Percentiles rank a stretch among this genome's conserved stretches.
Conservation (phyloP, 495 filamentous ascomycete species). For the Penicillium argentinense region DNA sequence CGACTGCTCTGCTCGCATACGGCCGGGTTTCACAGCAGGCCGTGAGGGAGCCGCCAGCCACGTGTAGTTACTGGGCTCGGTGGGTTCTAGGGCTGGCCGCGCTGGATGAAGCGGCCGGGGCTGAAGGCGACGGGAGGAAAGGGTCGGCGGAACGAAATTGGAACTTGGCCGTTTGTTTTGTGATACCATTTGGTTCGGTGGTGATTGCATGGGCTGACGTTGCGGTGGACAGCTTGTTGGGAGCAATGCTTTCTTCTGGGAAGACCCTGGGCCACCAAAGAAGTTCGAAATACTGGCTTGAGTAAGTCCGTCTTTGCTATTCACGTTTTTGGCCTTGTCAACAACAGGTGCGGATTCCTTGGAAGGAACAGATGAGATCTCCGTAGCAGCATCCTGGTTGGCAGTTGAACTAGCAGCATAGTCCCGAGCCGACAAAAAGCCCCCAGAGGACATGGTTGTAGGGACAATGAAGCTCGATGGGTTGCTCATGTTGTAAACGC, state of each 20-base stretch:
- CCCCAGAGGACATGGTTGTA: conserved; percentile 36
- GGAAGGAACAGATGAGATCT: conserved; percentile 2
- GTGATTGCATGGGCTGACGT: conserved; percentile 10
- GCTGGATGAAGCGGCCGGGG: conserved; percentile 35
- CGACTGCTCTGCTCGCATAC: conserved; percentile 14
- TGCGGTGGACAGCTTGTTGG: conserved; percentile 14
- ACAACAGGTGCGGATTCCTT: conserved; percentile 4
- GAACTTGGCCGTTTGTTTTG: conserved; percentile 4
- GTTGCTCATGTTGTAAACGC: conserved; percentile 28
- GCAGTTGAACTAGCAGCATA: conserved; percentile 28
- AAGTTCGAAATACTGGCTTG: conserved; percentile 45
- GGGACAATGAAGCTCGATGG: conserved; percentile 33
- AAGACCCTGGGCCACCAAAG: conserved; percentile 29
- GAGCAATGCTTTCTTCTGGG: conserved; percentile 17
- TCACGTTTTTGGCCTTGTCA: conserved; percentile 16
- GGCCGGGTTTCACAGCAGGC: conserved; percentile 24
- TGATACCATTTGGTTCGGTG: conserved; percentile 11
- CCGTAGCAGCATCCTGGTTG: conserved; percentile 10
- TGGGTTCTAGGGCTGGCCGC: conserved; percentile 38
- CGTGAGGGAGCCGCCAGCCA: conserved; percentile 36
- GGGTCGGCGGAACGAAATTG: conserved; percentile 22
- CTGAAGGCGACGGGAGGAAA: conserved; percentile 39
- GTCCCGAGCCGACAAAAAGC: conserved; percentile 45
- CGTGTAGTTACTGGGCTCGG: conserved; percentile 40
- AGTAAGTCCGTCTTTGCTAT: conserved; percentile 27